These are phyloP conservation scores for Anacardium occidentale DNA, from an alignment of 345 rosid species.

Conservation along the genomic window DNA sequence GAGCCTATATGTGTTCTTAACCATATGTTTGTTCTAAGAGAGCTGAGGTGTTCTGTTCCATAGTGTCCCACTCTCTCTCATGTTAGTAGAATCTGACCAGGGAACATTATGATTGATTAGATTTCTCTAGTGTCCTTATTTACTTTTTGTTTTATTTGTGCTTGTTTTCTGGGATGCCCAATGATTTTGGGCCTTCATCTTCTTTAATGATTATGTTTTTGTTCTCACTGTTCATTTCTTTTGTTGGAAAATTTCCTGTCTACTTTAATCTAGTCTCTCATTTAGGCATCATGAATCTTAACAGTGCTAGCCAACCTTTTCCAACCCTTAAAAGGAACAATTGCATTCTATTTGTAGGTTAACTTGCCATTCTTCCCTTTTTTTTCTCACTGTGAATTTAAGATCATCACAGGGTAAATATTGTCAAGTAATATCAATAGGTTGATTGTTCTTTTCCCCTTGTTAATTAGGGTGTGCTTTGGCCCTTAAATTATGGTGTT, in stretches of 20 bases:
- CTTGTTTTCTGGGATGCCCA: background rate
- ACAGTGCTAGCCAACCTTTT: background rate
- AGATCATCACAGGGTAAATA: background rate
- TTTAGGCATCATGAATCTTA: background rate
- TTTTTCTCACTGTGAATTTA: background rate
- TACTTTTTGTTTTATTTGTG: slow-evolving; percentile 3
- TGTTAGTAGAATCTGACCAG: background rate
- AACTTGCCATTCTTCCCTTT: background rate
- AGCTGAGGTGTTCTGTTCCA: slow-evolving; percentile 52
- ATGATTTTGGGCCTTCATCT: background rate
- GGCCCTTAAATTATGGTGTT: too few relatives aligned
- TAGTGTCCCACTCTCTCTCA: background rate
- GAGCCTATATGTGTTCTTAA: slow-evolving; percentile 98
- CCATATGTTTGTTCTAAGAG: slow-evolving; percentile 93
- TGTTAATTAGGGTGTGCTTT: background rate
- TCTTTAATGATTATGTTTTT: background rate
- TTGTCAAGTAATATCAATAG: background rate
- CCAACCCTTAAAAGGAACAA: background rate
- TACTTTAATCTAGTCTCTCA: background rate
- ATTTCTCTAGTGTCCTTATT: background rate
- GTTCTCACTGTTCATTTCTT: background rate
- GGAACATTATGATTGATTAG: background rate
- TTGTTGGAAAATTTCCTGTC: background rate
- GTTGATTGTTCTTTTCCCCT: background rate
- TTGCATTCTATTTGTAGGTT: background rate